A percentile compares a stretch with the other conserved stretches of the same genome.
Conservation (phyloP, 495 filamentous ascomycete species). For the Penicillium cinerascens region DNA sequence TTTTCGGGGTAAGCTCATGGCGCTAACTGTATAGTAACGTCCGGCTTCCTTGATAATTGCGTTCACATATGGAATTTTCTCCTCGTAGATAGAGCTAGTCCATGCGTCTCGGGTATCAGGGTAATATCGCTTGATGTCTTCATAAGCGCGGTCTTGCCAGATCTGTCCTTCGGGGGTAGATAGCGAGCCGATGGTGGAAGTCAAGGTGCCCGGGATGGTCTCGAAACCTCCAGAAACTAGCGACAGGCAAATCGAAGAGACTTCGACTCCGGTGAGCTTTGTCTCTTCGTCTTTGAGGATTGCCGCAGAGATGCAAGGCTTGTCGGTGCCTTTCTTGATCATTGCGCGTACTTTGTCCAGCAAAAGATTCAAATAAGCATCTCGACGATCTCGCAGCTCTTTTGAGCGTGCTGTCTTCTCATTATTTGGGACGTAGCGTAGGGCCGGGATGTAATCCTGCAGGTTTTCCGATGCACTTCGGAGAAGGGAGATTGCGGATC, state of each 20-base stretch:
- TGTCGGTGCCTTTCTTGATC: slow-evolving; percentile 48
- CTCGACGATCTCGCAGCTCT: slow-evolving; percentile 42
- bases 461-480: slow-evolving; percentile 49
- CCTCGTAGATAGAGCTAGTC: slow-evolving; percentile 41
- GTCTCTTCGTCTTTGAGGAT: slow-evolving; percentile 51
- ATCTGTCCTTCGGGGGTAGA: slow-evolving; percentile 45
- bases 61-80: slow-evolving; percentile 48
- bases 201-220: slow-evolving; percentile 49
- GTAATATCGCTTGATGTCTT: slow-evolving; percentile 51
- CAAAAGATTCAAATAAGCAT: slow-evolving; percentile 44
- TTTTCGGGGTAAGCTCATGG: slow-evolving; percentile 52
- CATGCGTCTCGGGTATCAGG: slow-evolving; percentile 48
- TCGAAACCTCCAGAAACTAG: slow-evolving; percentile 53
- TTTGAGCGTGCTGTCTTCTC: slow-evolving; percentile 45
- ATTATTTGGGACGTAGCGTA: slow-evolving; percentile 48
- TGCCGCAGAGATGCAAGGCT: slow-evolving; percentile 49
- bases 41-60: slow-evolving; percentile 53
- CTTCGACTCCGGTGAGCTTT: slow-evolving; percentile 46
- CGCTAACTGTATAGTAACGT: slow-evolving; percentile 53
- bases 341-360: slow-evolving; percentile 47
- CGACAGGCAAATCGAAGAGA: slow-evolving; percentile 48
- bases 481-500: slow-evolving; percentile 45
- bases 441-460: slow-evolving; percentile 48
- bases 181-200: slow-evolving; percentile 45
- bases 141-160: slow-evolving; percentile 50